A percentile compares a stretch with the other conserved stretches of the same genome.
These are phyloP conservation scores for Kodamaea sp. DNA, from an alignment of 1,139 yeast genomes.

Conservation along the genomic window DNA sequence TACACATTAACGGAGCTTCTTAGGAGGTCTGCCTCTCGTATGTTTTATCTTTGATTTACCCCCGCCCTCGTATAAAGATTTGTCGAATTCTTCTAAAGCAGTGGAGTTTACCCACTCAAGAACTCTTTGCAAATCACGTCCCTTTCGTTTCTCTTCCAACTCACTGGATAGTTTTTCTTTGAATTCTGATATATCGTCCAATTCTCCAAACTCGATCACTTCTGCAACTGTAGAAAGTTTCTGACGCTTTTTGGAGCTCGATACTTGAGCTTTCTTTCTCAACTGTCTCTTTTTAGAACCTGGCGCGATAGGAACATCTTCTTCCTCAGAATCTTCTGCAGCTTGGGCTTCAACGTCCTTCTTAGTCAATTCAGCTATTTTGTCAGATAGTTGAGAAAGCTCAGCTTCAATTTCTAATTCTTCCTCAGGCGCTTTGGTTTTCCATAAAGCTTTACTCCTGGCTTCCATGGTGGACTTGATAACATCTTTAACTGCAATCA, in stretches of 20 bases:
- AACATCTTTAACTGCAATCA: conserved; percentile 53
- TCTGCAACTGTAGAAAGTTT: conserved; percentile 27
- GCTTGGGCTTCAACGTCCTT: neutral
- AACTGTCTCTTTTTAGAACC: conserved; percentile 17
- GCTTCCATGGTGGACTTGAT: conserved; percentile 60
- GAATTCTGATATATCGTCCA: conserved; percentile 31
- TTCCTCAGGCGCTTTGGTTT: conserved; percentile 43
- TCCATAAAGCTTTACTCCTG: conserved; percentile 53
- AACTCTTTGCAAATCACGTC: conserved; percentile 47
- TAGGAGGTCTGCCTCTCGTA: conserved; percentile 10
- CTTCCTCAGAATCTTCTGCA: conserved; percentile 11
- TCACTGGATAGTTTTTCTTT: conserved; percentile 27
- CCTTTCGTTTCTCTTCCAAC: conserved; percentile 32
- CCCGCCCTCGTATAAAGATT: conserved; percentile 61
- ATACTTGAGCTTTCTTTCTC: conserved; percentile 11
- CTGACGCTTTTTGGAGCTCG: conserved; percentile 21
- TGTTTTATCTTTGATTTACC: conserved; percentile 33
- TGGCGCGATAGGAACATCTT: conserved; percentile 17
- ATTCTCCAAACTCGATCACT: conserved; percentile 29
- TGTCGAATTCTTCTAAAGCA: conserved; percentile 54
- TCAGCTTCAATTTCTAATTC: conserved; percentile 34
- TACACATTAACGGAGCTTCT: conserved; percentile 3
- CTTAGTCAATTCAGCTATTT: conserved; percentile 20
- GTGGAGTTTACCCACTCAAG: conserved; percentile 63
- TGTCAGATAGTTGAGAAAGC: conserved; percentile 16